Percentiles rank a stretch among this genome's conserved stretches.
phyloP scores from a whole-genome alignment of 1,284 basidiomycete genomes.

The Spongispora temasekensis region DNA sequence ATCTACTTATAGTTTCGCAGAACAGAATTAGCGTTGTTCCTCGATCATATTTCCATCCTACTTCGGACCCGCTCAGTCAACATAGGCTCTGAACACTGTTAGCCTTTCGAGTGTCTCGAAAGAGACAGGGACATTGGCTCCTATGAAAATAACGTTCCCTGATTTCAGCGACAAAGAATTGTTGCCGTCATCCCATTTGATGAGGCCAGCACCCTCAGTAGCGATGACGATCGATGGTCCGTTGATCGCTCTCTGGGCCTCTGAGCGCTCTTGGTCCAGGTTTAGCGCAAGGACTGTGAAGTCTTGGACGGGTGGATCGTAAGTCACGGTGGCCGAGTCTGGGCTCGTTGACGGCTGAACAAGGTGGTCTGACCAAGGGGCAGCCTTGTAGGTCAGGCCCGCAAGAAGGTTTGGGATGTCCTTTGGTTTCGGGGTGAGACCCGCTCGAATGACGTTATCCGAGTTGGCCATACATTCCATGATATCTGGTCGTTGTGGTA shows the following conservation, averaged over 20 bases:
- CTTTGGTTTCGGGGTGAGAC: slow-evolving; percentile 94
- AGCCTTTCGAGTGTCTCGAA: slow-evolving; percentile 39
- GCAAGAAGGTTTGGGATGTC: slow-evolving; percentile 90
- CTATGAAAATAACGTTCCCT: slow-evolving; percentile 87
- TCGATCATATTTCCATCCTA: background rate
- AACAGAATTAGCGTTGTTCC: no score
- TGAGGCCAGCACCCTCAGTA: slow-evolving; percentile 66
- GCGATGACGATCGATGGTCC: slow-evolving; percentile 88
- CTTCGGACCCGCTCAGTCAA: slow-evolving; percentile 9
- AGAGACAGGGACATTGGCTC: slow-evolving; percentile 62
- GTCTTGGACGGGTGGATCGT: slow-evolving; percentile 94
- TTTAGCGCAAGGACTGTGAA: slow-evolving; percentile 82
- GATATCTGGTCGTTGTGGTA: slow-evolving; percentile 64
- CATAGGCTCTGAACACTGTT: slow-evolving; percentile 71
- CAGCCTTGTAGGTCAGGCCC: slow-evolving; percentile 86
- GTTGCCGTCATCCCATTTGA: slow-evolving; percentile 46
- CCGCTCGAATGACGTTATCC: slow-evolving; percentile 98
- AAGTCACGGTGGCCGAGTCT: slow-evolving; percentile 45
- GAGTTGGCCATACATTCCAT: slow-evolving; percentile 98
- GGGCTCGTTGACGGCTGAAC: slow-evolving; percentile 62
- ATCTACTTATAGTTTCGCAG: no score
- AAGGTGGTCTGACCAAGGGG: slow-evolving; percentile 67
- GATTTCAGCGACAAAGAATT: slow-evolving; percentile 49
- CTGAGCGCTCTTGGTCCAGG: slow-evolving; percentile 49
- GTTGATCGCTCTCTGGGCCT: slow-evolving; percentile 61